Evolutionary conservation across 202 grass and related monocot genomes (phyloP).

Genomic region (Setaria viridis): DNA sequence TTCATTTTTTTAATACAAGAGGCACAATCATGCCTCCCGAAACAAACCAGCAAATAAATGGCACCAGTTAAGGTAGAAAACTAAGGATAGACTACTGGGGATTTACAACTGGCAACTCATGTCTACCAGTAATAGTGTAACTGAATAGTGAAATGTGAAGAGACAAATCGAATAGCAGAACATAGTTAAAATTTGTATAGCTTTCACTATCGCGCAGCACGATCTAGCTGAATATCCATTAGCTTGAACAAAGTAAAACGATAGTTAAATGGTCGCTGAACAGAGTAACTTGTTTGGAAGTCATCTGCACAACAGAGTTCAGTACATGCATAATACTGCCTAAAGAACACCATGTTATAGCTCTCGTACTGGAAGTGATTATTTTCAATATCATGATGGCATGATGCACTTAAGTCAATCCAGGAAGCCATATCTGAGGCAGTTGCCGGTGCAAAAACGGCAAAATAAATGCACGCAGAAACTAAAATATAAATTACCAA

Average conservation of each 20-base stretch:
- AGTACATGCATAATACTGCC: background rate
- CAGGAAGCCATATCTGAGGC: background rate
- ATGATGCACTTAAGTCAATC: background rate
- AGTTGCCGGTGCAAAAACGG: background rate
- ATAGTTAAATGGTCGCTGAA: background rate
- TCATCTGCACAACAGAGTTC: background rate
- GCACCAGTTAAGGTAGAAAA: too few species aligned
- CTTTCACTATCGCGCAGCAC: background rate
- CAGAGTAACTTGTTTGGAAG: background rate
- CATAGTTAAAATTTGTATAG: background rate
- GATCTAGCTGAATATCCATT: constrained; percentile 2
- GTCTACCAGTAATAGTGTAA: background rate
- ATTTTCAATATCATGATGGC: background rate
- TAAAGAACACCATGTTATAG: background rate
- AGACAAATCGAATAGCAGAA: constrained; percentile 7
- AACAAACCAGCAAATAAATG: background rate
- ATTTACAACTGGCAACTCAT: background rate
- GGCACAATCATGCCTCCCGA: background rate
- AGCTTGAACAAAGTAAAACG: constrained; percentile 10
- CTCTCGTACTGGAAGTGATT: background rate
- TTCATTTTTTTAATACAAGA: background rate
- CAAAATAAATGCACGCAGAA: background rate
- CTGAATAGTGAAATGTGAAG: background rate
- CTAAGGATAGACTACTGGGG: background rate
- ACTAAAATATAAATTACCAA: background rate